A percentile compares a stretch with the other conserved stretches of the same genome.
Evolutionary conservation across 768 basidiomycete species (phyloP).

Genomic region (Hebeloma cylindrosporum): DNA sequence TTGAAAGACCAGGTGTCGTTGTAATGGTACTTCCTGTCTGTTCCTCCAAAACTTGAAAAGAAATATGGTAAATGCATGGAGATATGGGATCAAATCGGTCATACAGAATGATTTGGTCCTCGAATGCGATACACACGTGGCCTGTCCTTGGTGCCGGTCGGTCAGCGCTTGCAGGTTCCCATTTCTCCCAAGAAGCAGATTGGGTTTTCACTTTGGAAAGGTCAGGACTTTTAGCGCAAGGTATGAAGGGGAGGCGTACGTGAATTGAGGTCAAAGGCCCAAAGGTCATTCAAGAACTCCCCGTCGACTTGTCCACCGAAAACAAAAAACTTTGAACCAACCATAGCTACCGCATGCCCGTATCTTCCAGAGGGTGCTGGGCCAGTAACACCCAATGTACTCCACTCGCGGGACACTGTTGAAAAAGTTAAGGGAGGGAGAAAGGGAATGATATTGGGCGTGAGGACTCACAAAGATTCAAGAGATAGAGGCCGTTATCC

Average conservation of each 20-base stretch:
- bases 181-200: constrained; percentile 82
- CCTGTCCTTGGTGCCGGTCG: constrained; percentile 85
- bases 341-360: constrained; percentile 94
- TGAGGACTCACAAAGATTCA: constrained; percentile 73
- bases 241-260: constrained; percentile 48
- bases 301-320: constrained; percentile 98
- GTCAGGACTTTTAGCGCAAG: constrained; percentile 5
- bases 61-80: constrained; percentile 5
- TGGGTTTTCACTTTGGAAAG: constrained; percentile 68
- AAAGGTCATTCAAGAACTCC: constrained; percentile 91
- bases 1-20: constrained; percentile 99
- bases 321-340: constrained; percentile 85
- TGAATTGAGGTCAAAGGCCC: constrained; percentile 94
- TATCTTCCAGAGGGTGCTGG: constrained; percentile 86
- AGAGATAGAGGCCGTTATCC: constrained; percentile 90
- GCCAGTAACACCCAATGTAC: constrained; percentile 75
- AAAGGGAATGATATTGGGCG: background rate
- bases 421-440: constrained; percentile 6
- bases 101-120: constrained; percentile 83
- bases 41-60: constrained; percentile 82
- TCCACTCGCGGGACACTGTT: constrained; percentile 93
- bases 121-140: constrained; percentile 82
- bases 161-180: constrained; percentile 58
- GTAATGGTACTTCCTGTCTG: constrained; percentile 98
- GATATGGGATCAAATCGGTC: constrained; percentile 27